Percentiles rank a stretch among this genome's conserved stretches.
Evolutionary conservation across 139 green algal species (phyloP).

Genomic region (Chlamydomonas eustigma): DNA sequence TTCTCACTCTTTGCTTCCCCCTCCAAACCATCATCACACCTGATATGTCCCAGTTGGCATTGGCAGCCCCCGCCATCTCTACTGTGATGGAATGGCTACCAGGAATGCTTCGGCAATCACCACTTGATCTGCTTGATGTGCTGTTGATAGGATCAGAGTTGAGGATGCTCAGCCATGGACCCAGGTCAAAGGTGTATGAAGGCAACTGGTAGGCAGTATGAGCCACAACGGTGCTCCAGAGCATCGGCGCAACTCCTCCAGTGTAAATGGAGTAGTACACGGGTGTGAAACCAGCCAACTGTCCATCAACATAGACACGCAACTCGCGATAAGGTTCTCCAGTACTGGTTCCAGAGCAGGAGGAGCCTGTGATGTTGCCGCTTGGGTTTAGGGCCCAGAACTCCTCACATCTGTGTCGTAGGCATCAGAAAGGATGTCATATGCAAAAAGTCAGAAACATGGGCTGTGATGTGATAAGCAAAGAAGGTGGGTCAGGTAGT

Average conservation of each 20-base stretch:
- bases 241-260: constrained; percentile 9
- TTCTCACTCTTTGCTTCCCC: not conserved
- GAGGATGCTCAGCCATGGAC: not conserved
- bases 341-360: constrained; percentile 12
- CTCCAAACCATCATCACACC: not conserved
- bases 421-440: no score
- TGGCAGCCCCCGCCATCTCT: not conserved
- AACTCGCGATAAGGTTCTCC: constrained; percentile 24
- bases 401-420: not conserved
- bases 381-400: constrained; percentile 26
- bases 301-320: constrained; percentile 12
- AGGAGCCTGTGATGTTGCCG: constrained; percentile 2
- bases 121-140: no score
- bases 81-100: not conserved
- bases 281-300: constrained; percentile 18
- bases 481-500: no score
- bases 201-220: not conserved
- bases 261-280: constrained; percentile 29
- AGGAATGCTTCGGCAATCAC: no score
- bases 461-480: no score
- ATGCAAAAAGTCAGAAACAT: no score
- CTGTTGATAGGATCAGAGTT: no score
- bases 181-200: constrained; percentile 1
- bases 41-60: not conserved
- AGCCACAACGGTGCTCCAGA: not conserved